Evolutionary conservation across 1,284 basidiomycete genomes (phyloP).

Genomic region (Apiotrichum porosum): DNA sequence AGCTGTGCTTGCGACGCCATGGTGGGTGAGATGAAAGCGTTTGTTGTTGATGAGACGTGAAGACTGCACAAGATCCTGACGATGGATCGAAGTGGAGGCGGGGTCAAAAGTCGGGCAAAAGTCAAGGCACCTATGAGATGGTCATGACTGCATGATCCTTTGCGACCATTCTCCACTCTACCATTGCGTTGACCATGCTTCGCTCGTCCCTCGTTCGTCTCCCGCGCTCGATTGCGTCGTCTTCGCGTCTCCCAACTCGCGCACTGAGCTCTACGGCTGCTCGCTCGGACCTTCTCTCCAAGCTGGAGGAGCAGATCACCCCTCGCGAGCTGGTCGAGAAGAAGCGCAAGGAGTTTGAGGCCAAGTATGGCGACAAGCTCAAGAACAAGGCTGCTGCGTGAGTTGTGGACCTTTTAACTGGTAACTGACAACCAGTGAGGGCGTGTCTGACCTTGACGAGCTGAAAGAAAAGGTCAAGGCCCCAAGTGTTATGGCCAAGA

Average conservation of each 20-base stretch:
- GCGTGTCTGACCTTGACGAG: constrained; percentile 41
- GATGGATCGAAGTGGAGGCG: neutral
- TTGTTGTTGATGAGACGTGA: neutral
- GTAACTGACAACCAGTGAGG: constrained; percentile 29
- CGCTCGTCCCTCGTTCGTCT: constrained; percentile 2
- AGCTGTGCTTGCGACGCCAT: constrained; percentile 23
- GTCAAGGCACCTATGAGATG: neutral
- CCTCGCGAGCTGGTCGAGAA: constrained; percentile 45
- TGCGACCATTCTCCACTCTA: neutral
- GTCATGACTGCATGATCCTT: neutral
- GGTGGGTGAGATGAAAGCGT: neutral
- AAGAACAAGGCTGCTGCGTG: constrained; percentile 43
- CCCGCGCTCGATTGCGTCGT: constrained; percentile 1
- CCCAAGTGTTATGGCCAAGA: constrained; percentile 27
- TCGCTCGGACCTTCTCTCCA: constrained; percentile 24
- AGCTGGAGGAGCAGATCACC: constrained; percentile 36
- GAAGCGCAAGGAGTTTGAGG: constrained; percentile 42
- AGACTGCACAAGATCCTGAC: too few species aligned
- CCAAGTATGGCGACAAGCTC: constrained; percentile 47
- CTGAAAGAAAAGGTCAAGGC: constrained; percentile 44
- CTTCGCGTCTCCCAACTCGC: neutral
- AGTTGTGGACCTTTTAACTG: constrained; percentile 13
- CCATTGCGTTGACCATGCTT: constrained; percentile 1
- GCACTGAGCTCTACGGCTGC: constrained; percentile 4
- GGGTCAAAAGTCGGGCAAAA: constrained; percentile 1